Evolutionary conservation across 2,329 filamentous ascomycete genomes (phyloP), one percentile per base, ranked within the genome.

Genomic region (Alternaria panax): DNA sequence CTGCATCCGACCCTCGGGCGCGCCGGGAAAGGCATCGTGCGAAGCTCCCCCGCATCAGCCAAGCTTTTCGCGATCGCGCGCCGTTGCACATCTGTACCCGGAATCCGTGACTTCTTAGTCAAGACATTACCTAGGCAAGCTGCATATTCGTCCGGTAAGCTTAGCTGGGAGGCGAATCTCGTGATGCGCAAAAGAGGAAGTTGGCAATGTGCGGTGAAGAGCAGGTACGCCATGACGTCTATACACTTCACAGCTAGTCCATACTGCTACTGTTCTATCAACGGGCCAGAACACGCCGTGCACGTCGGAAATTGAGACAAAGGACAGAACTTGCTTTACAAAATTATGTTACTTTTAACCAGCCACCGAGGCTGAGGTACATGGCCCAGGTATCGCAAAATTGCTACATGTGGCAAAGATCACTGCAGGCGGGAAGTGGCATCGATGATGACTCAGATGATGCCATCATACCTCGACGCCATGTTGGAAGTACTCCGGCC

Each of bases 21-120:
- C 51, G 38, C 57, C 50, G 32, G 45, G 50, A 56, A 22, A 34
- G 32, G 32, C 34, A 51, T 56, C 46, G 52, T 51, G 46, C 52
- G 12, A n/a, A 32, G n/a, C 48, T 46, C 56, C 56, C 56, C 56
- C 45, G 52, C 52, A 36, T 24, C 28, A 14, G 40, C 51, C 51
- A 59, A 55, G 56, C 51, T 59, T 59, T 36, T 45, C 32, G 20
- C 28, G 32, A 51, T 56, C 52, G 45, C 46, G 32, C 52, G 52
- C 57, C 57, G 52, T 59, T 42, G 46, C 46, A 41, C 57, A 52
- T 51, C n/a, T 55, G 36, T 51, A 46, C 46, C 52, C 57, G 46
- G 32, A 32, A 28, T 46, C 27, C 27, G 27, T 28, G 52, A 32
- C 41, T 42, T 40, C 27, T 18, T 36, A 22, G 51, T 27, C 18